These are phyloP conservation scores for Chaetomium olivaceum DNA, from an alignment of 2,329 filamentous ascomycete genomes.

Conservation along the genomic window DNA sequence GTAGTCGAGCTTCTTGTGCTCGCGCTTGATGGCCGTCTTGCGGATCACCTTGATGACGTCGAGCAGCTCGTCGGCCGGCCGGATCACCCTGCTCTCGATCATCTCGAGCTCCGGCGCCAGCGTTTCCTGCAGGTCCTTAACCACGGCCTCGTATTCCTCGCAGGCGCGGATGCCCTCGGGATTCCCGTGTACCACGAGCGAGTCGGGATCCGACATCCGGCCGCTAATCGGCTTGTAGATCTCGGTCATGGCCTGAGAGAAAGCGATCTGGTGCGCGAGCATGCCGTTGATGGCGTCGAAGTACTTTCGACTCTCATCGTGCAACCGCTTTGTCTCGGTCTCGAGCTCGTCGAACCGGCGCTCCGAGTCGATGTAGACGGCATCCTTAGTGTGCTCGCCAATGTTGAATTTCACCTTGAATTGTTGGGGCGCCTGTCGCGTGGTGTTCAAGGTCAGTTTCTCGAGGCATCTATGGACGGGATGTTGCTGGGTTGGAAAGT, in stretches of 20 bases:
- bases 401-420: constrained; percentile 93
- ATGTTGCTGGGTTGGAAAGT: not conserved
- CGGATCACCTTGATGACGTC: constrained; percentile 95
- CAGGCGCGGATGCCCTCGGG: constrained; percentile 91
- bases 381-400: constrained; percentile 91
- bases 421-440: constrained; percentile 75
- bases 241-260: constrained; percentile 92
- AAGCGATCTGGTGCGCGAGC: constrained; percentile 96
- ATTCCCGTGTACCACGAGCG: constrained; percentile 79
- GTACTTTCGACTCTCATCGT: constrained; percentile 97
- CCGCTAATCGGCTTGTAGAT: constrained; percentile 98
- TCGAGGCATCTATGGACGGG: not conserved
- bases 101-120: constrained; percentile 92
- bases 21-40: constrained; percentile 83
- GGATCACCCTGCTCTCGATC: constrained; percentile 90
- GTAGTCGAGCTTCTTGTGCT: constrained; percentile 97
- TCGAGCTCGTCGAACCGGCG: constrained; percentile 92
- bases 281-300: constrained; percentile 98
- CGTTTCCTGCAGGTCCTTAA: constrained; percentile 85
- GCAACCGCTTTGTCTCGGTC: constrained; percentile 91
- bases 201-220: constrained; percentile 88
- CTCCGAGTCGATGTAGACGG: constrained; percentile 92
- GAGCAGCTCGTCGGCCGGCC: constrained; percentile 87
- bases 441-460: not conserved
- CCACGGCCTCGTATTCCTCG: constrained; percentile 92